phyloP scores from a whole-genome alignment of 768 basidiomycete genomes.

The Boletus coccyginus region DNA sequence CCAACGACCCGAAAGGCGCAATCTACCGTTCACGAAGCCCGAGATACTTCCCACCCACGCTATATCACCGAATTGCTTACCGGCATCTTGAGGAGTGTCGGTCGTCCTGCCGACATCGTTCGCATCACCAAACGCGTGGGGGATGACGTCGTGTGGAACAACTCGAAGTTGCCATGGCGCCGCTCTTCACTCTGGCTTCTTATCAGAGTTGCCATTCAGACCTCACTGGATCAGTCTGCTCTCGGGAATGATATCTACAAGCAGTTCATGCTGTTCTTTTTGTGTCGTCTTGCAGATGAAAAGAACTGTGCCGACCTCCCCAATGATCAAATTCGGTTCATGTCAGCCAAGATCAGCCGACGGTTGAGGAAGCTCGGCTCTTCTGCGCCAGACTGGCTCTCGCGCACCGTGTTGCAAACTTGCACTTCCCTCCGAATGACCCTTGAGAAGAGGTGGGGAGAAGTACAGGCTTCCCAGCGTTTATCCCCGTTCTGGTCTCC shows the following conservation, averaged over 20 bases:
- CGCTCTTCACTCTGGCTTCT: slow-evolving; percentile 38
- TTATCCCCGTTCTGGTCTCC: slow-evolving; percentile 32
- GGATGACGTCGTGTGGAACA: slow-evolving; percentile 7
- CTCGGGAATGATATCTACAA: slow-evolving; percentile 38
- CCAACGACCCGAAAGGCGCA: slow-evolving; percentile 3
- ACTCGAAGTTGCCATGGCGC: slow-evolving; percentile 25
- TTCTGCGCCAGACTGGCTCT: no score
- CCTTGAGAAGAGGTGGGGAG: slow-evolving; percentile 36
- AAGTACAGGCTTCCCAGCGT: slow-evolving; percentile 29
- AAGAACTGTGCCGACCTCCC: no score
- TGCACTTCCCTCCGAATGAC: slow-evolving; percentile 17
- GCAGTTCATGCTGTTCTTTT: slow-evolving; percentile 44
- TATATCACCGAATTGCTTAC: slow-evolving; percentile 48
- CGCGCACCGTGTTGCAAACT: no score
- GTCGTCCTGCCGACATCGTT: slow-evolving; percentile 13
- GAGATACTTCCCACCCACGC: slow-evolving; percentile 35
- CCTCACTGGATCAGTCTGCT: slow-evolving; percentile 20
- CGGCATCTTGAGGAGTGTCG: slow-evolving; percentile 40
- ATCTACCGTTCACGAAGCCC: slow-evolving; percentile 4
- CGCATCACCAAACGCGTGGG: slow-evolving; percentile 32
- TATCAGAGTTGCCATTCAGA: slow-evolving; percentile 34
- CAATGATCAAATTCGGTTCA: no score
- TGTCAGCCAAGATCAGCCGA: no score
- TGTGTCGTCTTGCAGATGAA: slow-evolving; percentile 29
- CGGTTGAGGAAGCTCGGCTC: no score